Evolutionary conservation across 495 filamentous ascomycete genomes (phyloP), one percentile per base, ranked within the genome.

Genomic region (Lophiostoma macrostomum): DNA sequence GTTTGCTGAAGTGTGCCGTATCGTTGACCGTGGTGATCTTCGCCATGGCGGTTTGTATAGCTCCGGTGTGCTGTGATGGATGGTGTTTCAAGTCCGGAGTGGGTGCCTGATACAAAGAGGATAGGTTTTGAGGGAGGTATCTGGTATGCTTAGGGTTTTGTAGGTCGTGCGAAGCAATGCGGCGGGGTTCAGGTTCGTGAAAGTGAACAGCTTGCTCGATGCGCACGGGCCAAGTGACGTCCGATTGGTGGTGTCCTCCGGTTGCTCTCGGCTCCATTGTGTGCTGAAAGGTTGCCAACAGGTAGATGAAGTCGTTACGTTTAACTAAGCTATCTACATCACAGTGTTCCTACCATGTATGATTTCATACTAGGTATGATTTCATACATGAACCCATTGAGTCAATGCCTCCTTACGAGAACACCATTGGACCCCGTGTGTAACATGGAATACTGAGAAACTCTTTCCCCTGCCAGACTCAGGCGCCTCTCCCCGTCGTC

Each of bases 1-100:
- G 23, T 7, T 34, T 50, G 42, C 30, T 41, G 43, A 64, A 58
- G 44, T 64, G 59, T 20, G 62, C 40, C n/a, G 58, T 22, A 1
- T 40, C 44, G 35, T 23, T 54, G 31, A 61, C 37, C 19, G 24
- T 16, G 7, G 38, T 50, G 34, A 58, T 59, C 12, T 48, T 35
- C 20, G 48, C 24, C 43, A 49, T 60, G 7, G 45, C 30, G 45
- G 28, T 14, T 38, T 3, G 24, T 39, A 19, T 18, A 16, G 14
- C 3, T 16, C n/a, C 8, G 12, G 10, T 10, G 31, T 49, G n/a
- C 27, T 12, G 8, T 12, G 42, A 23, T 19, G 36, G 28, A 3
- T 34, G 12, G 39, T 2, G 37, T 29, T 30, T 30, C 32, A 24
- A 37, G 30, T 14, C 13, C 5, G 3, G 22, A 16, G 16, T 11